Percentiles rank a stretch among this genome's conserved stretches.
Evolutionary conservation across 1,139 yeast genomes (phyloP).

Genomic region (Taphrina pruni): DNA sequence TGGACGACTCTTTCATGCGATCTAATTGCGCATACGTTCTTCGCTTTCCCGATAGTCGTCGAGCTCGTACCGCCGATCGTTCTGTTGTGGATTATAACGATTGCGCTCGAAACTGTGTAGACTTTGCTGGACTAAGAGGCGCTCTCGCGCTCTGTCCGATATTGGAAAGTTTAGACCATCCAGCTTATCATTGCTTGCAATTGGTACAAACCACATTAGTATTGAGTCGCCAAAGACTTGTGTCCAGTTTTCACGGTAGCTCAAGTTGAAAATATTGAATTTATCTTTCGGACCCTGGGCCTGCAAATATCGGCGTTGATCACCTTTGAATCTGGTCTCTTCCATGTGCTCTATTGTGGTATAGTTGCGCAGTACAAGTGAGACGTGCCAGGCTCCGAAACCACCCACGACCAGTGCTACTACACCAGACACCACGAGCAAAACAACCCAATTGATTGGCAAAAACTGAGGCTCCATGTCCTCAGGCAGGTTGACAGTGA

Average conservation of each 20-base stretch:
- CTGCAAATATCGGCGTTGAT: slow-evolving; percentile 52
- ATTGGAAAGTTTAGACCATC: slow-evolving; percentile 27
- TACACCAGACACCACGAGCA: slow-evolving; percentile 66
- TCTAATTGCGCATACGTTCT: background rate
- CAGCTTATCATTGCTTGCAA: slow-evolving; percentile 47
- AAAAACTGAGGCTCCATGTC: slow-evolving; percentile 25
- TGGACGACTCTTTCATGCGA: background rate
- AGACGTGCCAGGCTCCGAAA: slow-evolving; percentile 67
- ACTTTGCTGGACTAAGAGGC: slow-evolving; percentile 21
- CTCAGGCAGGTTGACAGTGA: slow-evolving; percentile 26
- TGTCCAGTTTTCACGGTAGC: slow-evolving; percentile 65
- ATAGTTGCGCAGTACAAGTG: slow-evolving; percentile 62
- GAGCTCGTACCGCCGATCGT: slow-evolving; percentile 17
- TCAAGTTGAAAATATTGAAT: slow-evolving; percentile 77
- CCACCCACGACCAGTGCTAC: slow-evolving; percentile 66
- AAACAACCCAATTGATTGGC: slow-evolving; percentile 62
- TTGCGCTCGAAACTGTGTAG: slow-evolving; percentile 27
- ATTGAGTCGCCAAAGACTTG: slow-evolving; percentile 73
- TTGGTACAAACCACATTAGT: slow-evolving; percentile 76
- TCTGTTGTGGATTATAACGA: background rate
- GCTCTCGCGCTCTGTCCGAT: slow-evolving; percentile 25
- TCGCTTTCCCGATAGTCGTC: slow-evolving; percentile 14
- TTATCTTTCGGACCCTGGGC: slow-evolving; percentile 50
- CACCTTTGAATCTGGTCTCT: slow-evolving; percentile 56
- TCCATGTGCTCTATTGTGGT: slow-evolving; percentile 87